Conservation (phyloP, 345 rosid genomes). For the Eucalyptus decipiens region DNA sequence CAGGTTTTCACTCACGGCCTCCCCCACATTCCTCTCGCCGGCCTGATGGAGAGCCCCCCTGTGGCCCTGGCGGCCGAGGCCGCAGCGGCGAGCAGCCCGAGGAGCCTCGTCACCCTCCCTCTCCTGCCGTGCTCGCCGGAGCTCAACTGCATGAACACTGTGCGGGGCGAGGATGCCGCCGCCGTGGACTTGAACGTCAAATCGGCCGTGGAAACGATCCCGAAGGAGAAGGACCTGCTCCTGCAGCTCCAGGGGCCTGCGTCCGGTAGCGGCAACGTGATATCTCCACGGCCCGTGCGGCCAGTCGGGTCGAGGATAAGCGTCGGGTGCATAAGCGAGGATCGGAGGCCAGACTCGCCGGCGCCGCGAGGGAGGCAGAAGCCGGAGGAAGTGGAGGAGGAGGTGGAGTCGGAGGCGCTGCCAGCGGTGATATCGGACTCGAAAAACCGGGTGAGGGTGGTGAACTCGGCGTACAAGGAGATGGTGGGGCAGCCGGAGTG, state of each 20-base stretch:
- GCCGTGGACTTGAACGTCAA: conserved; percentile 70
- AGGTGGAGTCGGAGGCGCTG: conserved; percentile 53
- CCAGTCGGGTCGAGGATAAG: conserved; percentile 71
- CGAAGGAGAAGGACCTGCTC: conserved; percentile 48
- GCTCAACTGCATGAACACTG: conserved; percentile 21
- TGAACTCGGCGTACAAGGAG: conserved; percentile 83
- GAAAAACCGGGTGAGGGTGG: conserved; percentile 67
- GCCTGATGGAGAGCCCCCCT: background rate
- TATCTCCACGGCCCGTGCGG: conserved; percentile 63
- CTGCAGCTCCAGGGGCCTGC: conserved; percentile 46
- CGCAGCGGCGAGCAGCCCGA: background rate
- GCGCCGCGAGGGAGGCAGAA: conserved; percentile 12
- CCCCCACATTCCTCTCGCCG: conserved; percentile 13
- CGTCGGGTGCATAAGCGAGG: conserved; percentile 45
- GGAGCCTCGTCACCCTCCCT: conserved; percentile 62
- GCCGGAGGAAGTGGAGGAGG: conserved; percentile 68
- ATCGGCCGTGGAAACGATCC: conserved; percentile 13
- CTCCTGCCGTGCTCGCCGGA: conserved; percentile 50
- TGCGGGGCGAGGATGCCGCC: background rate
- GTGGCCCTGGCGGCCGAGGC: background rate
- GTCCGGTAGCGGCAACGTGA: conserved; percentile 15
- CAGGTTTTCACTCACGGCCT: conserved; percentile 28
- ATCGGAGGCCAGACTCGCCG: background rate
- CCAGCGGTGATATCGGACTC: conserved; percentile 78
- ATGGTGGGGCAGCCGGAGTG: conserved; percentile 99